Conservation (phyloP, 768 basidiomycete genomes). For the Tricholoma furcatifolium region DNA sequence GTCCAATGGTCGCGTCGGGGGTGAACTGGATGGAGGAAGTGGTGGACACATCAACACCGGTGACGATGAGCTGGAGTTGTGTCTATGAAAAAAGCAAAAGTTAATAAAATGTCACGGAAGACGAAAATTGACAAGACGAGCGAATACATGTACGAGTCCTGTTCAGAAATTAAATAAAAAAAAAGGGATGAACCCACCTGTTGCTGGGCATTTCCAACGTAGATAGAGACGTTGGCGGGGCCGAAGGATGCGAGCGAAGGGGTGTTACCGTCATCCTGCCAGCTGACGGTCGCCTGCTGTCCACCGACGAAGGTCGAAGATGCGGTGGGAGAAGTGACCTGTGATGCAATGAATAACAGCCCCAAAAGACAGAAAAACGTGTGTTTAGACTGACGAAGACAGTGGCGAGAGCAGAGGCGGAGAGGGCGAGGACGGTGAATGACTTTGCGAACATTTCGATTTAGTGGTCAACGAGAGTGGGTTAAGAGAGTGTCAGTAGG, state of each 20-base stretch:
- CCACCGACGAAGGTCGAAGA: conserved; percentile 49
- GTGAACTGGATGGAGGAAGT: conserved; percentile 48
- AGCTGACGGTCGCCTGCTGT: conserved; percentile 45
- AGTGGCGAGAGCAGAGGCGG: conserved; percentile 52
- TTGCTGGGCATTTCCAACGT: conserved; percentile 55
- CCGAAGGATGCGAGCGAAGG: conserved; percentile 58
- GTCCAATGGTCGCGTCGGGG: conserved; percentile 50
- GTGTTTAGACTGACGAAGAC: conserved; percentile 49
- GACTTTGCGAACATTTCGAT: conserved; percentile 51
- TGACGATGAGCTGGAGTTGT: conserved; percentile 48
- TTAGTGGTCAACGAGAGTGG: conserved; percentile 29
- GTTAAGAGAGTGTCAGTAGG: conserved; percentile 35
- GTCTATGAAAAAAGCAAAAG: conserved; percentile 35
- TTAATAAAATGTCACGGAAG: too few relatives aligned
- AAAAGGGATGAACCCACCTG: conserved; percentile 45
- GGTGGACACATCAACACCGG: conserved; percentile 51
- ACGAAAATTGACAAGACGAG: too few relatives aligned
- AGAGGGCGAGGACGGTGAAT: conserved; percentile 48
- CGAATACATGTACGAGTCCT: background rate
- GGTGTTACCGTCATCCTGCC: conserved; percentile 52
- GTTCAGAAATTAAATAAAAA: background rate
- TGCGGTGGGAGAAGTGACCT: conserved; percentile 61
- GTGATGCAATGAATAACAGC: background rate
- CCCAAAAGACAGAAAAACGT: background rate
- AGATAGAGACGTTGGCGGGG: conserved; percentile 52